Base-by-base conservation (phyloP, 306 rosid species). In the Prunus dulcis region DNA sequence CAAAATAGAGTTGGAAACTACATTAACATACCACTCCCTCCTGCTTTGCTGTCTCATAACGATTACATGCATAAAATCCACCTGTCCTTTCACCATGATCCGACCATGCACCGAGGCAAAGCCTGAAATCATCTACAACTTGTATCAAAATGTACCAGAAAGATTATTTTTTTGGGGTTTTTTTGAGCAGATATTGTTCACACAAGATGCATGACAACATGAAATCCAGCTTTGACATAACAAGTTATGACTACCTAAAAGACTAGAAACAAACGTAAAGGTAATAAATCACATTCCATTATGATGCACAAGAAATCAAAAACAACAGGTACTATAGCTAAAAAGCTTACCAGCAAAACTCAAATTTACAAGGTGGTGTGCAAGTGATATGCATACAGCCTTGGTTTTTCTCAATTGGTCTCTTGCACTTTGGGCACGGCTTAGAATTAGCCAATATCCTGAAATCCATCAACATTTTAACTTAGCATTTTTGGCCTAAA, bases 311-410 rank as follows among this genome's bases (percentile, higher is more conserved):
- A 12, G 30, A 66, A 34, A 53, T 22, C 2, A 67, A 18, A 62
- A 15, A 18, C 22, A 34, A 34, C 11, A 38, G 55, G 65, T 25
- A 14, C 57, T 45, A 51, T 46, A 75, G 53, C 27, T 15, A 45
- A 73, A 50, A 28, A 14, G 27, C 89, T 81, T 89, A 93, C 98
- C 96, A 91, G 88, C 96, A 93, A 84, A 90, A 93, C 84, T 93
- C 95, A 78, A 88, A 89, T 90, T 90, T 89, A 72, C 97, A 93
- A 45, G 96, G 94, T 23, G 97, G 97, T 17, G 97, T 91, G 82
- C 98, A 93, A 9, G 95, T 93, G 78, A 93, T 93, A 86, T 91
- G 98, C 96, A 89, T 93, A 82, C 98, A 93, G 34, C 98, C 98
- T 81, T 89, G 95, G 80, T 93, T 91, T 85, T 93, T 93, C 82